Conservation (phyloP, 148 eudicot species). For the Amaranthus palmeri region DNA sequence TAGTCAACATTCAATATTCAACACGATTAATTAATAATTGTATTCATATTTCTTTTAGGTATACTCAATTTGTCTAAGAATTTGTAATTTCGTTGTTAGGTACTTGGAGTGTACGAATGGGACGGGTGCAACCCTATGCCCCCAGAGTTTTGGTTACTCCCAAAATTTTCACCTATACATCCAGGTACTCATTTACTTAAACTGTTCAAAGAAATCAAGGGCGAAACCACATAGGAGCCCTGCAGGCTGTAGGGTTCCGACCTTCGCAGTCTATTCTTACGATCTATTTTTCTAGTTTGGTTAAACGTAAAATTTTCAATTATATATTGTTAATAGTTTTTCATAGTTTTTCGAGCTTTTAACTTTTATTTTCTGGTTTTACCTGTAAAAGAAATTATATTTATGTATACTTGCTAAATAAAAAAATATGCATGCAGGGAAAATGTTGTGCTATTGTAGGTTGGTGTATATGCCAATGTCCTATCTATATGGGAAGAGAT, state of each 20-base stretch:
- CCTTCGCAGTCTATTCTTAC: too few species aligned
- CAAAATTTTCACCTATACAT: constrained; percentile 48
- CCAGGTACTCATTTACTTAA: constrained; percentile 32
- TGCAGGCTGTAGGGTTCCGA: too few species aligned
- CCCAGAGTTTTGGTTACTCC: constrained; percentile 68
- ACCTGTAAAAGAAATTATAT: background rate
- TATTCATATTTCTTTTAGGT: background rate
- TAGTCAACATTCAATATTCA: background rate
- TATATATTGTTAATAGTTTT: too few species aligned
- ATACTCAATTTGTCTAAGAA: too few species aligned
- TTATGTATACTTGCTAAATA: background rate
- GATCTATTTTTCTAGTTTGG: too few species aligned
- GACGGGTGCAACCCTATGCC: constrained; percentile 65
- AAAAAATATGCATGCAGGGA: too few species aligned
- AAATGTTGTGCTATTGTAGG: constrained; percentile 54
- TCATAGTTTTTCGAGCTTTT: too few species aligned
- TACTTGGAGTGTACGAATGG: constrained; percentile 68
- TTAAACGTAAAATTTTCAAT: too few species aligned
- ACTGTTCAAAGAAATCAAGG: too few species aligned
- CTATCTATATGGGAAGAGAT: constrained; percentile 61
- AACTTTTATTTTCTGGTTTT: too few species aligned
- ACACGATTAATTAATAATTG: background rate
- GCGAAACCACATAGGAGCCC: too few species aligned
- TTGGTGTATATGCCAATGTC: constrained; percentile 75
- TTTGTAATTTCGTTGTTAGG: constrained; percentile 14